Evolutionary conservation across 805 yeast species (phyloP), one percentile per base, ranked within the genome.

Genomic region (Kuraishia floccosa): DNA sequence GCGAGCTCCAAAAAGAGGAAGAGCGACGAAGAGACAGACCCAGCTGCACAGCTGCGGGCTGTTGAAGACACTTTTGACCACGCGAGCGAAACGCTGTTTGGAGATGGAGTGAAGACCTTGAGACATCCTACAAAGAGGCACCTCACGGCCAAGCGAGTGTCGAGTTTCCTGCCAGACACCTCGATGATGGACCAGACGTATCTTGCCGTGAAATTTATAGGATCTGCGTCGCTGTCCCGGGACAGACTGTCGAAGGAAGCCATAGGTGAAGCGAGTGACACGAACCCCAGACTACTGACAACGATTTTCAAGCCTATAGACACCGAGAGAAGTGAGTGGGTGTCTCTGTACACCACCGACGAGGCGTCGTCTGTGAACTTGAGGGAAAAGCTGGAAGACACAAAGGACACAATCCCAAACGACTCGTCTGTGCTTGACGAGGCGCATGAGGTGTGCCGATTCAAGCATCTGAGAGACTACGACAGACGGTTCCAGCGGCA

Each of bases 91-190:
- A 51, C 72, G 1, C 49, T 63, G 31, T 50, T 54, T 9, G 54
- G 64, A 30, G 52, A 49, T 5, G 66, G 65, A 27, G 40, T 68
- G 15, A 42, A 54, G 2, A 43, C 52, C 8, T 58, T 86, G 37
- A 65, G 58, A 41, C 98, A 91, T 56, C 98, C 98, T 20, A 65
- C 69, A 17, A 84, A 77, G 57, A 78, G 69, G 46, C 62, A 70
- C 34, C 56, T 85, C 30, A 75, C 66, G 33, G 94, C 95, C 1
- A 86, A 77, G 14, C 67, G 65, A 36, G 65, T 85, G 2, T 83
- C 86, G 84, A 77, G 79, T 17, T 58, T 91, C 17, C 59, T 87
- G 38, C 98, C 98, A 6, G 96, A 91, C 52, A 75, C 91, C 7
- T 76, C 89, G n/a, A 71, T 82, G 66, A 65, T 85, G 68, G 98